Evolutionary conservation across 2,329 filamentous ascomycete genomes (phyloP).

Genomic region (Colletotrichum neosansevieriae): DNA sequence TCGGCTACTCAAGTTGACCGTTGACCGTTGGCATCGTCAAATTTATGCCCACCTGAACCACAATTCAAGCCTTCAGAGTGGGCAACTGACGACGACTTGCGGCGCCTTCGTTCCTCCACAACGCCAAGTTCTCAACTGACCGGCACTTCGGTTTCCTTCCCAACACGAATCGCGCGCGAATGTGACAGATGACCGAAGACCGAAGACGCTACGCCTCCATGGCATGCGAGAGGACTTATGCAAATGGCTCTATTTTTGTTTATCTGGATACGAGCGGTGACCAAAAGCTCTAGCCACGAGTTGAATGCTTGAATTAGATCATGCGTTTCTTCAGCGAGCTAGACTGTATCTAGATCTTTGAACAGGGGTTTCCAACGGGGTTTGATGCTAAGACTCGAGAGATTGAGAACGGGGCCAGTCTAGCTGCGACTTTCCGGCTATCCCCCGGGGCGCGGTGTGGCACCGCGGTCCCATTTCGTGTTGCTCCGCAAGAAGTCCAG

Average conservation of each 20-base stretch:
- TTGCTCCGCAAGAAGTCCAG: constrained; percentile 30
- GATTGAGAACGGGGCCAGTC: not conserved
- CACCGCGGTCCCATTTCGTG: constrained; percentile 16
- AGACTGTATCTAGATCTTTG: constrained; percentile 8
- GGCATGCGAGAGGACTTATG: not conserved
- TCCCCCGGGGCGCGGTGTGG: constrained; percentile 24
- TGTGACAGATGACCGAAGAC: constrained; percentile 8
- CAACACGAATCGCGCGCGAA: not conserved
- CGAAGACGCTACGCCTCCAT: not conserved
- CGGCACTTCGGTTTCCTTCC: not conserved
- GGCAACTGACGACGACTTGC: constrained; percentile 2
- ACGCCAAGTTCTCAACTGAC: not conserved
- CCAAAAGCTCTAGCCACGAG: not conserved
- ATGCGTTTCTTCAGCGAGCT: not conserved
- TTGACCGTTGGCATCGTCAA: not conserved
- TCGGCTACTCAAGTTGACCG: not conserved
- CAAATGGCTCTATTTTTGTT: not conserved
- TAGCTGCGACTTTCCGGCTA: constrained; percentile 19
- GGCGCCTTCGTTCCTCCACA: not conserved
- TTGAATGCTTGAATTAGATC: not conserved
- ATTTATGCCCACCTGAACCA: not conserved
- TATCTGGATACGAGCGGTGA: not conserved
- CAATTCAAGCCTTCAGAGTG: not conserved
- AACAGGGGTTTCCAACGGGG: not conserved
- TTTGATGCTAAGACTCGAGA: constrained; percentile 14